phyloP scores from a whole-genome alignment of 148 eudicot species.

The Limonium bicolor region DNA sequence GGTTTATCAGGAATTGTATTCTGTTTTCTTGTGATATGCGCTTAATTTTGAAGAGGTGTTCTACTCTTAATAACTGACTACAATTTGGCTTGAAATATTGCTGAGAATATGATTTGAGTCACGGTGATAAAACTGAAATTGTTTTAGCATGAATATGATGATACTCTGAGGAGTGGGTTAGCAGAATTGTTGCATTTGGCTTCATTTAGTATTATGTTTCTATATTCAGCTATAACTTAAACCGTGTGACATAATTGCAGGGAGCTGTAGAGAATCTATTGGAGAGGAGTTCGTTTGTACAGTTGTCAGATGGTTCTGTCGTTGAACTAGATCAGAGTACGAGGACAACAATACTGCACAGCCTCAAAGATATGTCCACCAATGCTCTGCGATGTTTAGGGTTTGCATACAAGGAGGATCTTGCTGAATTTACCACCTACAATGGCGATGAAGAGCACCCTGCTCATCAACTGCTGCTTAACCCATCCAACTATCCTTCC shows the following conservation, averaged over 20 bases:
- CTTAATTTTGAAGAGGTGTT: too few relatives aligned
- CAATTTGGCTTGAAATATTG: too few relatives aligned
- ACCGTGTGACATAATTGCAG: neutral
- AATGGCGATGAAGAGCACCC: slow-evolving; percentile 19
- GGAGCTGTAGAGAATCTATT: slow-evolving; percentile 19
- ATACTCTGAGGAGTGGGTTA: too few relatives aligned
- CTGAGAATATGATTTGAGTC: too few relatives aligned
- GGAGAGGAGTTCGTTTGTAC: slow-evolving; percentile 14
- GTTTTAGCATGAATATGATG: too few relatives aligned
- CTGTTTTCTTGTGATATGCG: too few relatives aligned
- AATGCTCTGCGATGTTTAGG: slow-evolving; percentile 17
- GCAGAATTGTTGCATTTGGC: too few relatives aligned
- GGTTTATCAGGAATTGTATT: too few relatives aligned
- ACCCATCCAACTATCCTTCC: slow-evolving; percentile 12
- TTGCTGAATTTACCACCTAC: slow-evolving; percentile 12
- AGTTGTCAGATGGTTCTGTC: slow-evolving; percentile 16
- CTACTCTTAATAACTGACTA: too few relatives aligned
- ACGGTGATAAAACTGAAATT: too few relatives aligned
- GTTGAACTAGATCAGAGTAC: slow-evolving; percentile 12
- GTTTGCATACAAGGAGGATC: slow-evolving; percentile 17
- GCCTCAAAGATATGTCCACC: slow-evolving; percentile 12
- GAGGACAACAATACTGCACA: slow-evolving; percentile 2
- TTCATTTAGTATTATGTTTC: too few relatives aligned
- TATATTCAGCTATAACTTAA: too few relatives aligned
- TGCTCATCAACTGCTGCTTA: slow-evolving; percentile 14